A percentile compares a stretch with the other conserved stretches of the same genome.
Conservation (phyloP, 345 rosid genomes). For the Ceriops zippeliana region DNA sequence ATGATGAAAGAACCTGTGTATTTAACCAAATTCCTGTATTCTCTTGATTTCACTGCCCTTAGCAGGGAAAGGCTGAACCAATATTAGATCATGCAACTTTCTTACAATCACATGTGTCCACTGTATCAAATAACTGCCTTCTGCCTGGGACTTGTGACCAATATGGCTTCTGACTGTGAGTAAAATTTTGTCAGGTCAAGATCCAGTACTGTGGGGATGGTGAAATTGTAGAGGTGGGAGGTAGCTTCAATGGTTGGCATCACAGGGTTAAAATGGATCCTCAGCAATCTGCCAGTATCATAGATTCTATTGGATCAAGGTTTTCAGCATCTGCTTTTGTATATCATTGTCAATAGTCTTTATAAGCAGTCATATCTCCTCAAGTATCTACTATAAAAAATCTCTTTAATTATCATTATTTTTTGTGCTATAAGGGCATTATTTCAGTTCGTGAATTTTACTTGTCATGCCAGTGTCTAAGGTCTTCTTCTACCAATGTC, state of each 20-base stretch:
- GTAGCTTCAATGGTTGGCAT: conserved; percentile 97
- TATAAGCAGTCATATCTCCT: too few relatives aligned
- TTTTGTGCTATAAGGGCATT: neutral
- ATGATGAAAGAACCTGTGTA: neutral
- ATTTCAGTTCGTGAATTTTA: conserved; percentile 1
- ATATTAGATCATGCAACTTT: neutral
- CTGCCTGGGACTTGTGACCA: neutral
- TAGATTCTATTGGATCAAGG: conserved; percentile 45
- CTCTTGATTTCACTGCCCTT: neutral
- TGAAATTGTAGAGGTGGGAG: conserved; percentile 83
- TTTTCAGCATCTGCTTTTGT: conserved; percentile 11
- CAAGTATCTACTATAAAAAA: neutral
- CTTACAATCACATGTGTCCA: neutral
- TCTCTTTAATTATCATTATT: neutral
- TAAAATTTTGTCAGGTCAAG: conserved; percentile 50
- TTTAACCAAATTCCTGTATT: too few relatives aligned
- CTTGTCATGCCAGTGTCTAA: neutral
- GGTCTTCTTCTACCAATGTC: neutral
- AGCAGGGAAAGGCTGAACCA: neutral
- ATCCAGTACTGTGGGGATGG: conserved; percentile 71
- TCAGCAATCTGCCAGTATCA: conserved; percentile 38
- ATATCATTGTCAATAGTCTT: neutral
- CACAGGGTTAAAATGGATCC: conserved; percentile 74
- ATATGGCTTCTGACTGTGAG: conserved; percentile 3
- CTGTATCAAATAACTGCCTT: neutral